phyloP scores from a whole-genome alignment of 1,284 basidiomycete genomes.

The Marasmius tenuissimus region DNA sequence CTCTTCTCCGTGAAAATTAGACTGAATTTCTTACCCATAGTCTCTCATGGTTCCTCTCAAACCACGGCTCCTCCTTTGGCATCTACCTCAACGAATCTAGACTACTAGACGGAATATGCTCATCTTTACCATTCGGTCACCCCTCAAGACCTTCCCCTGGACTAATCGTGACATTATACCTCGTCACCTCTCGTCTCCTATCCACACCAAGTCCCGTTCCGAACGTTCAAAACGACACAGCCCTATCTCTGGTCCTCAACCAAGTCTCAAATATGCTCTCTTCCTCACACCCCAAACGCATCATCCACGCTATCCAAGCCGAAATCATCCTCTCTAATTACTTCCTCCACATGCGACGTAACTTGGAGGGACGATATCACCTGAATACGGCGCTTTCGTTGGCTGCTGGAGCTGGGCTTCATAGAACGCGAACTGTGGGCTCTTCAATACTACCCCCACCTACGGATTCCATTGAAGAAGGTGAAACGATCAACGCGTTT shows the following conservation, averaged over 20 bases:
- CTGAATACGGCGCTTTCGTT: constrained; percentile 39
- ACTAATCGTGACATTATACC: constrained; percentile 25
- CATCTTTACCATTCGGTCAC: constrained; percentile 12
- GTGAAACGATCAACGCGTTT: constrained; percentile 57
- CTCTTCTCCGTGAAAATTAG: too few species aligned
- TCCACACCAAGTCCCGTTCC: constrained; percentile 17
- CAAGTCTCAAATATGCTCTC: constrained; percentile 37
- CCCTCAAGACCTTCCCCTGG: constrained; percentile 22
- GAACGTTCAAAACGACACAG: constrained; percentile 32
- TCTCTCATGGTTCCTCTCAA: background rate
- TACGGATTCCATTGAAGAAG: constrained; percentile 44
- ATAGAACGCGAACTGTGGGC: constrained; percentile 38
- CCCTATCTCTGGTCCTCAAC: constrained; percentile 44
- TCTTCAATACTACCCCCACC: constrained; percentile 20
- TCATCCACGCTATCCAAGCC: constrained; percentile 56
- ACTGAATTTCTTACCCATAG: background rate
- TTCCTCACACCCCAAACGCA: constrained; percentile 39
- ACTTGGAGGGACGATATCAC: constrained; percentile 46
- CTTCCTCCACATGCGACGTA: constrained; percentile 45
- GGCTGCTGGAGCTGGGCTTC: constrained; percentile 39
- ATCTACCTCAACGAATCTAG: constrained; percentile 18
- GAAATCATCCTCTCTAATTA: constrained; percentile 56
- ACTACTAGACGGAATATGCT: constrained; percentile 5
- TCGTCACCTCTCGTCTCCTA: background rate
- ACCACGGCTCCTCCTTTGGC: background rate